These are phyloP conservation scores for Veloporphyrellus conicus DNA, from an alignment of 1,284 basidiomycete genomes.

Conservation along the genomic window DNA sequence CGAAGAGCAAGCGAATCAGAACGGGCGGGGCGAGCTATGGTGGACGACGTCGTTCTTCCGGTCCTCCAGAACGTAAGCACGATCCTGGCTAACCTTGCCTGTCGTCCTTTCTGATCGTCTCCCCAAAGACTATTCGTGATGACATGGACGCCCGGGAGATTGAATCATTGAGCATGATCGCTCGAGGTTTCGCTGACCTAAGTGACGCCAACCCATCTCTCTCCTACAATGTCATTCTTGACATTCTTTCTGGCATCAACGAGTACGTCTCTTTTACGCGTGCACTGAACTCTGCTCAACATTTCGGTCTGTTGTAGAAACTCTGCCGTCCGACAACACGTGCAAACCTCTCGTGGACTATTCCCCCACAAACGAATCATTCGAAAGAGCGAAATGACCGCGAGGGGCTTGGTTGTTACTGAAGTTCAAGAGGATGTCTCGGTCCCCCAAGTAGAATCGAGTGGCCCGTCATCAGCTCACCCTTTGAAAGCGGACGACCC, in stretches of 20 bases:
- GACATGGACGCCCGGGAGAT: conserved; percentile 86
- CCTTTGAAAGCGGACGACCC: conserved; percentile 36
- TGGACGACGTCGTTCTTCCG: conserved; percentile 79
- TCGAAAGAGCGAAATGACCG: conserved; percentile 77
- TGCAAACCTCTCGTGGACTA: conserved; percentile 67
- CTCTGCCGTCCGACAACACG: conserved; percentile 65
- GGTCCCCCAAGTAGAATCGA: conserved; percentile 41
- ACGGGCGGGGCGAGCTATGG: conserved; percentile 65
- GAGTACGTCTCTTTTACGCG: conserved; percentile 53
- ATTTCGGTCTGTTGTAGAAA: conserved; percentile 47
- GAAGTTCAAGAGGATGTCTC: conserved; percentile 69
- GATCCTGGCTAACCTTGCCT: not conserved
- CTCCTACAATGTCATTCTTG: conserved; percentile 82
- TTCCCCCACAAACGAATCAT: conserved; percentile 77
- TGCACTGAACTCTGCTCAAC: not conserved
- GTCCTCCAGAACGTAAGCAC: conserved; percentile 63
- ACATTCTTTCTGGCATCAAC: conserved; percentile 87
- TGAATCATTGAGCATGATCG: conserved; percentile 85
- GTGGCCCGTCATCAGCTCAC: conserved; percentile 27
- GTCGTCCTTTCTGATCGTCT: conserved; percentile 13
- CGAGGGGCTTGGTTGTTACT: conserved; percentile 72
- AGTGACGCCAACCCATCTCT: conserved; percentile 77
- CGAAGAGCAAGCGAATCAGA: conserved; percentile 53
- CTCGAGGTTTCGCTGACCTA: conserved; percentile 83
- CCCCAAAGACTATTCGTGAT: conserved; percentile 63